A percentile compares a stretch with the other conserved stretches of the same genome.
Evolutionary conservation across 106 monocot species (phyloP).

Genomic region (Vanilla planifolia): DNA sequence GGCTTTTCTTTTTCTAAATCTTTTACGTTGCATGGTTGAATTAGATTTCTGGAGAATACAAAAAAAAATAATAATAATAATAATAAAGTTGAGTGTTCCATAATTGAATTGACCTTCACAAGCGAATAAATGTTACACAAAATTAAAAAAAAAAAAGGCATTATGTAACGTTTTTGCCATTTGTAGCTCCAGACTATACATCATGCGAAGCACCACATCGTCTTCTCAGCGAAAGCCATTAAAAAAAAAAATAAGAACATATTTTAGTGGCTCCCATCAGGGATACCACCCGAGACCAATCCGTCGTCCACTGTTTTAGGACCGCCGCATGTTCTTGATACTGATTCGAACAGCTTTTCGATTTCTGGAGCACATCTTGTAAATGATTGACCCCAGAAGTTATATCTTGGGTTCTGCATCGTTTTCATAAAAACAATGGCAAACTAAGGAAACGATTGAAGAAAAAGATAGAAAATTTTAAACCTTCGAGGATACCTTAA

Average conservation of each 20-base stretch:
- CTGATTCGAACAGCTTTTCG: slow-evolving; percentile 81
- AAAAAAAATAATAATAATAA: no score
- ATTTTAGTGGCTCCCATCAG: slow-evolving; percentile 50
- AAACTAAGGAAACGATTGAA: neutral
- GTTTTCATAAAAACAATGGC: neutral
- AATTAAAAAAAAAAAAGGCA: no score
- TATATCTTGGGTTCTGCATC: slow-evolving; percentile 78
- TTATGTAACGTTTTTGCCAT: no score
- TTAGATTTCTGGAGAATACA: no score
- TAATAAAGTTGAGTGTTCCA: no score
- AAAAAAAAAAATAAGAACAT: neutral
- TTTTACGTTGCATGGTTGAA: no score
- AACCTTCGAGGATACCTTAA: slow-evolving; percentile 49
- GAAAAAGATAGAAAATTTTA: neutral
- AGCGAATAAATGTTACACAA: no score
- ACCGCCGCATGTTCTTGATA: slow-evolving; percentile 72
- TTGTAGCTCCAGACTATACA: no score
- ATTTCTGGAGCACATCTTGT: slow-evolving; percentile 79
- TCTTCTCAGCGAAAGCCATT: no score
- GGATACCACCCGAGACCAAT: slow-evolving; percentile 33
- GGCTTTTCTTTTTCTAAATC: no score
- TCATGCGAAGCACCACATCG: no score
- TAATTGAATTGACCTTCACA: no score
- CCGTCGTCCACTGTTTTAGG: slow-evolving; percentile 64
- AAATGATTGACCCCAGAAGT: slow-evolving; percentile 76